Evolutionary conservation across 2,329 filamentous ascomycete genomes (phyloP).

Genomic region (Aspergillus aculeatinus): DNA sequence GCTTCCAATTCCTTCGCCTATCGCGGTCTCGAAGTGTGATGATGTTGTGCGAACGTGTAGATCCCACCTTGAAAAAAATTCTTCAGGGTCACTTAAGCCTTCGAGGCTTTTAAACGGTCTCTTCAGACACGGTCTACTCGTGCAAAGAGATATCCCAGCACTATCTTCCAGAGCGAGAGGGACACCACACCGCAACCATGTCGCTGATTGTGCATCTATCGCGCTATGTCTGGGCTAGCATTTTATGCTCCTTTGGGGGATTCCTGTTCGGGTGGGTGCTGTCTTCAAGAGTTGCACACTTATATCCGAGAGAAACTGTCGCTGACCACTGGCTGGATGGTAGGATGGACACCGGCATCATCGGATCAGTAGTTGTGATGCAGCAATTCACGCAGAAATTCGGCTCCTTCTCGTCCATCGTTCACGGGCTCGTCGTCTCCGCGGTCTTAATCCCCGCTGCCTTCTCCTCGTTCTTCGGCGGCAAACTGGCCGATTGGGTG

Average conservation of each 20-base stretch:
- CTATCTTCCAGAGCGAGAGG: no score
- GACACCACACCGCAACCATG: not conserved
- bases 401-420: conserved; percentile 51
- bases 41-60: no score
- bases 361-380: conserved; percentile 62
- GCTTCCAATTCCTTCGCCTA: no score
- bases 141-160: no score
- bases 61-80: no score
- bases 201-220: not conserved
- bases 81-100: no score
- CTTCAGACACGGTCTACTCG: no score
- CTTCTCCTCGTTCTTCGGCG: conserved; percentile 57
- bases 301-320: not conserved
- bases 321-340: not conserved
- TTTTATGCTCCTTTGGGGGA: not conserved
- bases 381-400: conserved; percentile 51
- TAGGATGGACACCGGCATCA: conserved; percentile 53
- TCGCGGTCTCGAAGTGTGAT: no score
- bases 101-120: no score
- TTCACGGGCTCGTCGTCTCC: conserved; percentile 60
- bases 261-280: not conserved
- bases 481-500: conserved; percentile 53
- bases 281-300: not conserved
- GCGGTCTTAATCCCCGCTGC: conserved; percentile 59
- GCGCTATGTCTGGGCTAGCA: not conserved